phyloP scores from a whole-genome alignment of 2,329 filamentous ascomycete genomes.

The Penicillium sp. region DNA sequence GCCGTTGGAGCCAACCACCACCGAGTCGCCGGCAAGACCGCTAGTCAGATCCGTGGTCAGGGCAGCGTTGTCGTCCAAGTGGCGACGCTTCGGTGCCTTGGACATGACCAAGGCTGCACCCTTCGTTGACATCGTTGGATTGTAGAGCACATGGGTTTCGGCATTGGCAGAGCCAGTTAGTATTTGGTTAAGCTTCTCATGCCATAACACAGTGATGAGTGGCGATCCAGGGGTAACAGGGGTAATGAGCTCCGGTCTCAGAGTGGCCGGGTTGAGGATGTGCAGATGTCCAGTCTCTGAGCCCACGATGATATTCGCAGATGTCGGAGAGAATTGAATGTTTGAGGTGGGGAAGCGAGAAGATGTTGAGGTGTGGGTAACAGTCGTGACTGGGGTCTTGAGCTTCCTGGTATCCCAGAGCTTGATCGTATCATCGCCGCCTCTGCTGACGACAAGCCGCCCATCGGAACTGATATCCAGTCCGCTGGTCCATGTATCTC shows the following conservation, averaged over 20 bases:
- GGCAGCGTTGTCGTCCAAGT: constrained; percentile 89
- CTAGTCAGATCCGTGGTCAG: constrained; percentile 80
- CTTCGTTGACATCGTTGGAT: constrained; percentile 74
- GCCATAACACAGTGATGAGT: constrained; percentile 85
- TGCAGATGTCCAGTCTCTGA: constrained; percentile 83
- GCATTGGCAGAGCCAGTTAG: constrained; percentile 89
- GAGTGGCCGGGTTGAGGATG: constrained; percentile 89
- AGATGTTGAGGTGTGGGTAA: constrained; percentile 77
- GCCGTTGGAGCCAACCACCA: constrained; percentile 66
- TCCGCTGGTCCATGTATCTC: constrained; percentile 87
- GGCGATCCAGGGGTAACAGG: constrained; percentile 83
- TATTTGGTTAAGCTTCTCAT: constrained; percentile 93
- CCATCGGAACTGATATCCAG: constrained; percentile 90
- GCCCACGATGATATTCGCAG: constrained; percentile 82
- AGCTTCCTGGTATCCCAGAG: constrained; percentile 97
- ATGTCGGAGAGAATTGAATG: constrained; percentile 85
- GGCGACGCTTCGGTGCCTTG: constrained; percentile 88
- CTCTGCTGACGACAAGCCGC: constrained; percentile 83
- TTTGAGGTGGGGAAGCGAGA: constrained; percentile 80
- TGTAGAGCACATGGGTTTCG: constrained; percentile 87
- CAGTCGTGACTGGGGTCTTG: constrained; percentile 80
- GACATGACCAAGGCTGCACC: constrained; percentile 90
- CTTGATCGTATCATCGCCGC: constrained; percentile 90
- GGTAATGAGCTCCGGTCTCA: constrained; percentile 80
- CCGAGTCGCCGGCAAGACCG: constrained; percentile 79